Base-by-base conservation (phyloP, 2,329 filamentous ascomycete species). In the Talaromyces albobiverticillius region DNA sequence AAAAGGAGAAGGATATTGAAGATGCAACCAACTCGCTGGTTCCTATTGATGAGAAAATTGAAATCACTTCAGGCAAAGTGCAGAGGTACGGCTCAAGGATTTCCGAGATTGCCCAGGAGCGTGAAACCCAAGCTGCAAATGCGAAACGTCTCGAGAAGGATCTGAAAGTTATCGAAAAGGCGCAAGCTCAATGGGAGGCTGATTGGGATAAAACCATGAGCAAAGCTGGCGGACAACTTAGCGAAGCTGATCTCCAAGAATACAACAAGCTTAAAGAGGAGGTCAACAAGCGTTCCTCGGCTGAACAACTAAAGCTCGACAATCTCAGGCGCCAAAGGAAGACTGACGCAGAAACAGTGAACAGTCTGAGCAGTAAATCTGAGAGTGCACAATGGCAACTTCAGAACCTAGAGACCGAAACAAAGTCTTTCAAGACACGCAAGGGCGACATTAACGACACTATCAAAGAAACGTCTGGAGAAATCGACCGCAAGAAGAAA, bases 41-140 rank as follows among this genome's bases (percentile, higher is more conserved):
- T 7, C 94, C 94, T 0, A 85, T 97, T 56, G 87, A 96, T 49
- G 91, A 96, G 70, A 97, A 97, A 75, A 88, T 99, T 36, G 82
- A 85, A 47, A 86, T 95, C 58, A 89, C 88, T 6, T 84, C 79
- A 13, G 82, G 83, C 58, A 87, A 92, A 58, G 79, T 90, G 34
- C 83, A 86, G 48, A 83, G 80, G 57, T 82, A 89, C 54, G 81
- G 85, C 56, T 81, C 80, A 36, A 84, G 88, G 55, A 85, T 91
- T 46, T 80, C 83, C 3, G 82, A 85, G 22, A 84, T 96, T 32
- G 78, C 78, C 46, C 90, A 89, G 67, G 90, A 96, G 66, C 84
- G 87, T 16, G 86, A 92, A 43, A 79, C 82, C 16, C 88, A 96
- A 66, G 77, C 80, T 7, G 78, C 80, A 53, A 80, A 82, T 18